A percentile compares a stretch with the other conserved stretches of the same genome.
These are phyloP conservation scores for Ajuga chamaepitys DNA, from an alignment of 257 asterid species.

Conservation along the genomic window DNA sequence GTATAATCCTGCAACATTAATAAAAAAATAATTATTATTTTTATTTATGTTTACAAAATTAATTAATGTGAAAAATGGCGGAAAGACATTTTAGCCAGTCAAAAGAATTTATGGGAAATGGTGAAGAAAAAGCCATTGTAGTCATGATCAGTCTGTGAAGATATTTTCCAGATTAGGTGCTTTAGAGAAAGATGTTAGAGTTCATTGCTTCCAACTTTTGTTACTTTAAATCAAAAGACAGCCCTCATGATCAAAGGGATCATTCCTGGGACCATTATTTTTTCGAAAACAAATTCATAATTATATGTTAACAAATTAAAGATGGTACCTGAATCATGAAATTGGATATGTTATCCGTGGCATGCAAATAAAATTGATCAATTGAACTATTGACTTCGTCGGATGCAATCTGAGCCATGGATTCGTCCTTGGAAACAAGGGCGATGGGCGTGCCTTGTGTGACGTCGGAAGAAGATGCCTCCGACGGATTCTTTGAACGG, in stretches of 20 bases:
- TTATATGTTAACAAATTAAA: background rate
- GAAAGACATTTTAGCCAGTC: slow-evolving; percentile 40
- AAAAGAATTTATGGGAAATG: slow-evolving; percentile 46
- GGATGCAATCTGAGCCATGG: slow-evolving; percentile 23
- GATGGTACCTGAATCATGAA: slow-evolving; percentile 34
- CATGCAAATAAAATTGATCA: slow-evolving; percentile 20
- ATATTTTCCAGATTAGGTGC: slow-evolving; percentile 25
- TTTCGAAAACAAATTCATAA: background rate
- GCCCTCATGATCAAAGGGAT: slow-evolving; percentile 26
- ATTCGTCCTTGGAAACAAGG: slow-evolving; percentile 10
- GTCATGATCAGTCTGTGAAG: slow-evolving; percentile 11
- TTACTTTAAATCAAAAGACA: slow-evolving; percentile 28
- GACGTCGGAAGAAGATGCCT: slow-evolving; percentile 41
- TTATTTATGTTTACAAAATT: background rate
- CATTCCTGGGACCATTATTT: slow-evolving; percentile 33
- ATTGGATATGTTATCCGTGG: slow-evolving; percentile 24
- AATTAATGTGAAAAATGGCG: background rate
- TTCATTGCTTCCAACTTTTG: slow-evolving; percentile 31
- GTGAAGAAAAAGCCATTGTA: slow-evolving; percentile 33
- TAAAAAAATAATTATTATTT: background rate
- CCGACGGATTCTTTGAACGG: slow-evolving; percentile 24
- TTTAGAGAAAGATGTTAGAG: slow-evolving; percentile 38
- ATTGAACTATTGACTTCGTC: slow-evolving; percentile 45
- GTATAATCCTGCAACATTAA: slow-evolving; percentile 29
- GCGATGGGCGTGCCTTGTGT: slow-evolving; percentile 31